Evolutionary conservation across 805 yeast species (phyloP).

Genomic region (Zygosaccharomyces bailii): DNA sequence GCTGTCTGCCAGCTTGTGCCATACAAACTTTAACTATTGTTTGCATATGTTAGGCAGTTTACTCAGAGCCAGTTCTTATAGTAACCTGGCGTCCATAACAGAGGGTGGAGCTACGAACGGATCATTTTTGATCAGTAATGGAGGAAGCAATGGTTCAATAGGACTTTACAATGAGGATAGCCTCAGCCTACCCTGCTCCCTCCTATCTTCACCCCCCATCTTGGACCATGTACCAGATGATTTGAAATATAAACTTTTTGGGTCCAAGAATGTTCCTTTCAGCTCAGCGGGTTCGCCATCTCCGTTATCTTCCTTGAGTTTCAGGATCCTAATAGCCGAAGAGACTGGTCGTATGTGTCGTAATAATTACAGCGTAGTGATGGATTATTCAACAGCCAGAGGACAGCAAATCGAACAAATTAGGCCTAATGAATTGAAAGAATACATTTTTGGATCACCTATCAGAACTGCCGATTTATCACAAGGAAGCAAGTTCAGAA

Average conservation of each 20-base stretch:
- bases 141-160: background rate
- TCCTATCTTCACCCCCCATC: slow-evolving; percentile 17
- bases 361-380: slow-evolving; percentile 34
- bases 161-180: slow-evolving; percentile 5
- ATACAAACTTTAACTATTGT: background rate
- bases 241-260: slow-evolving; percentile 29
- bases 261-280: slow-evolving; percentile 22
- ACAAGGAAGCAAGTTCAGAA: slow-evolving; percentile 31
- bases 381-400: slow-evolving; percentile 34
- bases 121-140: slow-evolving; percentile 1
- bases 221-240: slow-evolving; percentile 32
- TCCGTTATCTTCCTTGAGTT: slow-evolving; percentile 19
- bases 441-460: slow-evolving; percentile 41
- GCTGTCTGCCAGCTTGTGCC: background rate
- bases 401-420: slow-evolving; percentile 27
- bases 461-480: slow-evolving; percentile 32
- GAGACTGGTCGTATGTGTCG: slow-evolving; percentile 39
- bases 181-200: slow-evolving; percentile 5
- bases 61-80: slow-evolving; percentile 13
- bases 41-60: slow-evolving; percentile 18
- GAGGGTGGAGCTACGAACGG: background rate
- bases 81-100: slow-evolving; percentile 5
- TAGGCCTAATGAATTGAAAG: slow-evolving; percentile 35
- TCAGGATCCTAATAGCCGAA: slow-evolving; percentile 37
- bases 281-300: slow-evolving; percentile 6